Percentiles rank a stretch among this genome's conserved stretches.
phyloP scores from a whole-genome alignment of 2,329 filamentous ascomycete genomes.

The Fusarium xylarioides region DNA sequence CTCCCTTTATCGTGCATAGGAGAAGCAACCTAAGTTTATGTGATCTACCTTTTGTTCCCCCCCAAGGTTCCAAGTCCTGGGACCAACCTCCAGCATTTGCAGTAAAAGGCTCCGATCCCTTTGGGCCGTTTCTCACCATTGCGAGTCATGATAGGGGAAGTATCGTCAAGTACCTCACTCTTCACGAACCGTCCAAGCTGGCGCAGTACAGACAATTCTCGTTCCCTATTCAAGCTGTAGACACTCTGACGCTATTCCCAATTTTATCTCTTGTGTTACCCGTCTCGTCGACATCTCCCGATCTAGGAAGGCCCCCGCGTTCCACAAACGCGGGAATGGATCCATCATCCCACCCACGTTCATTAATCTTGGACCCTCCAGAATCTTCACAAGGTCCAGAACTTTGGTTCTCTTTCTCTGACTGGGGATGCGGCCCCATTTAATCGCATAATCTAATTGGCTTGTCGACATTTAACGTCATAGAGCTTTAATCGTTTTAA shows the following conservation, averaged over 20 bases:
- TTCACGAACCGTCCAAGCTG: neutral
- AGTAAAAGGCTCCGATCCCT: neutral
- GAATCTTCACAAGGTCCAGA: constrained; percentile 1
- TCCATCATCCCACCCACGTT: constrained; percentile 28
- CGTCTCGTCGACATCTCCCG: constrained; percentile 22
- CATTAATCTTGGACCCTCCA: neutral
- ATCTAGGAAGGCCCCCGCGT: constrained; percentile 25
- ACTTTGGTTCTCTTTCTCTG: neutral
- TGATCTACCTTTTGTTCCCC: neutral
- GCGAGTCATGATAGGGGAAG: constrained; percentile 12
- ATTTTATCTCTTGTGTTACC: constrained; percentile 10
- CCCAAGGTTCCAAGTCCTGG: neutral
- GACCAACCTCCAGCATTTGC: neutral
- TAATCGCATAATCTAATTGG: constrained; percentile 29
- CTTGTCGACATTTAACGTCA: constrained; percentile 14
- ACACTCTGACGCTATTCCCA: constrained; percentile 17
- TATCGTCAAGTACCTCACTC: constrained; percentile 12
- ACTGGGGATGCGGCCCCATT: constrained; percentile 4
- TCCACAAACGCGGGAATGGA: constrained; percentile 28
- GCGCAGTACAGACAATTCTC: neutral
- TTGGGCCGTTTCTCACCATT: neutral
- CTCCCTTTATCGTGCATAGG: constrained; percentile 10
- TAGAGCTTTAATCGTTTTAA: constrained; percentile 18
- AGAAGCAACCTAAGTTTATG: neutral
- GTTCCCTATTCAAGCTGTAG: constrained; percentile 3